Conservation (phyloP, 2,329 filamentous ascomycete species). For the Albophoma yamanashiensis region DNA sequence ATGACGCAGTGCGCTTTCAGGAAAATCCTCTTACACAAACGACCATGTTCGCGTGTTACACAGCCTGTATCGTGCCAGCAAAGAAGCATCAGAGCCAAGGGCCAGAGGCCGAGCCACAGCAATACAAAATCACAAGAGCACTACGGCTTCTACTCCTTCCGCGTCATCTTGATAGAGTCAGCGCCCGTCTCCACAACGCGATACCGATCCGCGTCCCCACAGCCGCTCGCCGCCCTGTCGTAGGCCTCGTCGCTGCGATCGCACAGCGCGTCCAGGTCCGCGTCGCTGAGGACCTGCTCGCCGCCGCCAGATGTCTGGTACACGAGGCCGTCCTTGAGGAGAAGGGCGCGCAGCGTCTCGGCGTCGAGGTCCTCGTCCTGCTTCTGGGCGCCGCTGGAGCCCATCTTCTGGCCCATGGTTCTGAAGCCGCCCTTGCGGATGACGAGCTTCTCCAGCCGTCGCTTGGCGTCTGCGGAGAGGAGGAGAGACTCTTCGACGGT, state of each 20-base stretch:
- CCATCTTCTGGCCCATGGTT: constrained; percentile 53
- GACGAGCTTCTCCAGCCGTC: constrained; percentile 83
- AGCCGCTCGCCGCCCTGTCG: constrained; percentile 63
- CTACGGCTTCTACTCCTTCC: constrained; percentile 1
- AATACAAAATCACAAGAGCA: neutral
- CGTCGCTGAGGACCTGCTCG: constrained; percentile 59
- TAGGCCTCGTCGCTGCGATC: constrained; percentile 61
- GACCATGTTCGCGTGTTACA: neutral
- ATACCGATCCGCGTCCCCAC: constrained; percentile 62
- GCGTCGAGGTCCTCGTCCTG: constrained; percentile 40
- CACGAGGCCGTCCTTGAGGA: constrained; percentile 62
- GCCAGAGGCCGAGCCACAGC: neutral
- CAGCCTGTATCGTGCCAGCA: neutral
- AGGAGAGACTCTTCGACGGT: constrained; percentile 87
- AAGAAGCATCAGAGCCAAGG: neutral
- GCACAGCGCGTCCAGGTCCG: constrained; percentile 67
- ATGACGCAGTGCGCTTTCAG: neutral
- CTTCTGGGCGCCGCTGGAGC: constrained; percentile 22
- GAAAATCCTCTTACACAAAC: neutral
- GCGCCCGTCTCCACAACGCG: constrained; percentile 68
- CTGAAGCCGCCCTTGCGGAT: constrained; percentile 88
- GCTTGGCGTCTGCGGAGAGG: constrained; percentile 81
- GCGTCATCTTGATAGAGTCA: constrained; percentile 36
- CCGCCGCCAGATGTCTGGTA: constrained; percentile 41
- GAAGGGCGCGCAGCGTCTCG: constrained; percentile 48